phyloP scores from a whole-genome alignment of 768 basidiomycete species.

The Collybiopsis confluens region DNA sequence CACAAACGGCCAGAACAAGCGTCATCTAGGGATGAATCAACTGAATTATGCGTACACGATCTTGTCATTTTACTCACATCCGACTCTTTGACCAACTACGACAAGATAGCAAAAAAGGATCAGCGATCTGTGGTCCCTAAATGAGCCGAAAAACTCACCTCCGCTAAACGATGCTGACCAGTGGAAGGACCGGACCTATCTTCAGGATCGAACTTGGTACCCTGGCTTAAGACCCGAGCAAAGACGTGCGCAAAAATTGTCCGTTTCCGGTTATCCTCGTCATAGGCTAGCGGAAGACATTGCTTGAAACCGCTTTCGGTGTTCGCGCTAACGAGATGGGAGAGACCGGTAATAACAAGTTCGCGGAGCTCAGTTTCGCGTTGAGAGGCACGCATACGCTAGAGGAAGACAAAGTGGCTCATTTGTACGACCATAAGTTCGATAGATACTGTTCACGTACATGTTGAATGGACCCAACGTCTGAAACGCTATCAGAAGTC shows the following conservation, averaged over 20 bases:
- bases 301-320: conserved; percentile 88
- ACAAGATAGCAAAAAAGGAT: conserved; percentile 6
- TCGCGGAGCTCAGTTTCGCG: conserved; percentile 66
- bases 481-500: conserved; percentile 47
- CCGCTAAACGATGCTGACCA: conserved; percentile 51
- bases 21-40: conserved; percentile 49
- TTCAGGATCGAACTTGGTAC: conserved; percentile 69
- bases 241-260: conserved; percentile 84
- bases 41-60: not conserved
- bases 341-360: conserved; percentile 73
- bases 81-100: conserved; percentile 66
- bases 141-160: conserved; percentile 35
- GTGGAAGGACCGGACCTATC: conserved; percentile 44
- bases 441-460: conserved; percentile 20
- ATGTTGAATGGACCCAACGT: conserved; percentile 42
- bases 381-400: conserved; percentile 42
- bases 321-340: conserved; percentile 79
- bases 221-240: conserved; percentile 73
- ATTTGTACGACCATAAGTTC: not conserved
- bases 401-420: not conserved
- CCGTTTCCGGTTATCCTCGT: conserved; percentile 62
- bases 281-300: conserved; percentile 76
- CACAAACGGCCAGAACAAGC: conserved; percentile 81
- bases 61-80: conserved; percentile 45
- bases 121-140: too few relatives aligned